Conservation (phyloP, 192 early-diverging fungal species). For the Coemansia sp. region DNA sequence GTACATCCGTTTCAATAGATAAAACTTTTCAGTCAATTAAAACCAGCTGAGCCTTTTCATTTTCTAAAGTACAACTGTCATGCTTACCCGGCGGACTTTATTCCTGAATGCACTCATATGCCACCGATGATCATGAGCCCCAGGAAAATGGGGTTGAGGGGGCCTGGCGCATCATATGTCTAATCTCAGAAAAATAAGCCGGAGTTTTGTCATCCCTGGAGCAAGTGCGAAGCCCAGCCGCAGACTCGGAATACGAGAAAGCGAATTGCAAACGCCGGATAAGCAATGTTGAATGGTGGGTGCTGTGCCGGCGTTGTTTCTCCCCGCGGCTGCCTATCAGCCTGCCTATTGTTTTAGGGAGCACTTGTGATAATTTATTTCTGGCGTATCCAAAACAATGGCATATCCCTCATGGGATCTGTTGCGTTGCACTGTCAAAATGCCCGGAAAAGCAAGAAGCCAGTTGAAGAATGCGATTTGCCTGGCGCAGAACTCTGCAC, state of each 20-base stretch:
- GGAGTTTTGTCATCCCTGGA: background rate
- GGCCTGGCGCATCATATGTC: background rate
- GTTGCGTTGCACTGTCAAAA: background rate
- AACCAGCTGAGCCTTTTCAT: slow-evolving; percentile 4
- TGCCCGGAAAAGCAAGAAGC: slow-evolving; percentile 5
- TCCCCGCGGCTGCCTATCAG: too few relatives aligned
- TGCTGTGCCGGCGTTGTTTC: too few relatives aligned
- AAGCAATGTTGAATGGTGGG: too few relatives aligned
- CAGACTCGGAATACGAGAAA: background rate
- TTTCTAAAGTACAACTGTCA: slow-evolving; percentile 2
- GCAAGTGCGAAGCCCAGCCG: background rate
- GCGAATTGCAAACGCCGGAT: background rate
- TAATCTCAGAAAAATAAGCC: background rate
- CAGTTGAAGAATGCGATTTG: slow-evolving; percentile 2
- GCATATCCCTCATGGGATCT: background rate
- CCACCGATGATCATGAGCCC: slow-evolving; percentile 2
- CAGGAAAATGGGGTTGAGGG: background rate
- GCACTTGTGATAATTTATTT: background rate
- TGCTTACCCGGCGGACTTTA: slow-evolving; percentile 8
- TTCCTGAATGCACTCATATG: slow-evolving; percentile 2
- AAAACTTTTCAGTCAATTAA: background rate
- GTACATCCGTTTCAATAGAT: background rate
- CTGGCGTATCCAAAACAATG: background rate
- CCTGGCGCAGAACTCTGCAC: background rate
- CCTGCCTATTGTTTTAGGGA: background rate